These are phyloP conservation scores for Multifurca ochricompacta DNA, from an alignment of 768 basidiomycete genomes.

Conservation along the genomic window DNA sequence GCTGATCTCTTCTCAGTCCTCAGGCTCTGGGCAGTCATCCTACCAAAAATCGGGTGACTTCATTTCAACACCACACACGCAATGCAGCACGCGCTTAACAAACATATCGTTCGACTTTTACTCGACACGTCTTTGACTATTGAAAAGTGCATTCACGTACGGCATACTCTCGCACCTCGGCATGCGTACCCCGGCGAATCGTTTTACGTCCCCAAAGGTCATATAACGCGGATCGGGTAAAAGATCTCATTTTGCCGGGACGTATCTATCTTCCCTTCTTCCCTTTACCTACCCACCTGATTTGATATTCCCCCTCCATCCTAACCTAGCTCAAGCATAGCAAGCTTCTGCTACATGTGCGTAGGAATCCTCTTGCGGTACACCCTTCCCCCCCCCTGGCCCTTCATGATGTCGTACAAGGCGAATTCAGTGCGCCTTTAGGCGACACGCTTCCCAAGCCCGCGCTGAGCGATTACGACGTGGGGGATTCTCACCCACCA, in stretches of 20 bases:
- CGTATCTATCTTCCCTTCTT: constrained; percentile 9
- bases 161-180: constrained; percentile 10
- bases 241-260: constrained; percentile 16
- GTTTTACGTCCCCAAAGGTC: neutral
- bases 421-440: neutral
- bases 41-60: constrained; percentile 17
- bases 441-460: neutral
- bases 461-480: neutral
- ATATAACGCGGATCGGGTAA: constrained; percentile 21
- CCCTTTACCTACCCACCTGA: neutral
- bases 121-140: constrained; percentile 9
- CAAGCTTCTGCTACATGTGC: constrained; percentile 16
- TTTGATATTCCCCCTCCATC: constrained; percentile 23
- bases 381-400: neutral
- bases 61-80: constrained; percentile 14
- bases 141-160: neutral
- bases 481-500: neutral
- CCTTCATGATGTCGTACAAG: neutral
- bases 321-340: constrained; percentile 20
- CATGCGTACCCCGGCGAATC: neutral
- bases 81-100: constrained; percentile 17
- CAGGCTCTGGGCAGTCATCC: too few species aligned
- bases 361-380: constrained; percentile 20
- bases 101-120: constrained; percentile 17
- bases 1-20: constrained; percentile 22